Percentiles rank a stretch among this genome's conserved stretches.
Conservation (phyloP, 352 stramenopile species). For the Phytophthora cajani region DNA sequence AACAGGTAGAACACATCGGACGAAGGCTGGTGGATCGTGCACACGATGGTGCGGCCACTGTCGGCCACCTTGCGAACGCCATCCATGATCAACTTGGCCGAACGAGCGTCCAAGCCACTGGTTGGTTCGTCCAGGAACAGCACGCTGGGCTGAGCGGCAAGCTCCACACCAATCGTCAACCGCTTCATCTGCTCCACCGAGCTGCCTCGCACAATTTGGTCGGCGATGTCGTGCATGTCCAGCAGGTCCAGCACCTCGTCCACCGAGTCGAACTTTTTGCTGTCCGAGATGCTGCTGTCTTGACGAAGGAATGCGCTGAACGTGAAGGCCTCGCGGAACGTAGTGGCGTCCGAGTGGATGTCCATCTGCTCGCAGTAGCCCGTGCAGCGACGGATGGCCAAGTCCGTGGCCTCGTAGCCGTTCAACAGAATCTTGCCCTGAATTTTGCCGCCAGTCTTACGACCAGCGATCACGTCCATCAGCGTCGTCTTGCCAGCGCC, state of each 20-base stretch:
- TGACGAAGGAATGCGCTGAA: conserved; percentile 77
- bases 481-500: conserved; percentile 25
- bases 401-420: conserved; percentile 12
- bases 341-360: conserved; percentile 13
- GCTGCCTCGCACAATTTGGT: conserved; percentile 49
- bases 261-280: conserved; percentile 42
- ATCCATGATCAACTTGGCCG: conserved; percentile 79
- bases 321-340: conserved; percentile 17
- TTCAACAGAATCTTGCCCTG: conserved; percentile 10
- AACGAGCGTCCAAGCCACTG: conserved; percentile 79
- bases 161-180: conserved; percentile 55
- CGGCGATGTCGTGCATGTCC: conserved; percentile 89
- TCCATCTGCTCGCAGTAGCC: conserved; percentile 31
- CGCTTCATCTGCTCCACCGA: conserved; percentile 60
- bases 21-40: conserved; percentile 93
- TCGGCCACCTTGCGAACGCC: conserved; percentile 81
- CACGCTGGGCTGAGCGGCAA: conserved; percentile 80
- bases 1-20: conserved; percentile 89
- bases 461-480: conserved; percentile 27
- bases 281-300: conserved; percentile 26
- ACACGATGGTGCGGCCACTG: conserved; percentile 77
- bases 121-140: conserved; percentile 84
- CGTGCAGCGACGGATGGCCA: conserved; percentile 16
- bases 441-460: conserved; percentile 14
- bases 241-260: conserved; percentile 41